Evolutionary conservation across 2,329 filamentous ascomycete species (phyloP).

Genomic region (Huntiella bhutanensis): DNA sequence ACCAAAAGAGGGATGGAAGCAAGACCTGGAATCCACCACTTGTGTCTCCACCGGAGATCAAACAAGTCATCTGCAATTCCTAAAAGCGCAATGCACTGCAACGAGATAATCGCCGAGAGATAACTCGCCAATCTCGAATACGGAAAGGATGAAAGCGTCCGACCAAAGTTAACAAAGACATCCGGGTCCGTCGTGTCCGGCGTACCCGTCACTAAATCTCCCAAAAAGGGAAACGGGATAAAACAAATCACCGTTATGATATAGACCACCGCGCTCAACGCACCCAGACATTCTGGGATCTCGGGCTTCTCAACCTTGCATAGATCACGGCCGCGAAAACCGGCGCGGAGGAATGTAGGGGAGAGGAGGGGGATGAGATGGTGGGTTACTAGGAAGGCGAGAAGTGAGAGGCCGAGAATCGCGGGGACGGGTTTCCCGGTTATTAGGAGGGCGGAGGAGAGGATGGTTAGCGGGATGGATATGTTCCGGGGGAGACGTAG

Average conservation of each 20-base stretch:
- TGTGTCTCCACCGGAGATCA: constrained; percentile 96
- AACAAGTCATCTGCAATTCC: constrained; percentile 92
- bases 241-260: constrained; percentile 77
- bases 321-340: constrained; percentile 78
- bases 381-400: constrained; percentile 68
- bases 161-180: constrained; percentile 53
- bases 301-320: constrained; percentile 50
- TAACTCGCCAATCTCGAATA: constrained; percentile 95
- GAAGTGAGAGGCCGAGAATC: constrained; percentile 66
- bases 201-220: constrained; percentile 81
- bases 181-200: constrained; percentile 23
- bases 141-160: constrained; percentile 78
- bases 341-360: constrained; percentile 69
- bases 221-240: constrained; percentile 94
- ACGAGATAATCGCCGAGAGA: constrained; percentile 78
- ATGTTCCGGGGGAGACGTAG: constrained; percentile 38
- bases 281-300: constrained; percentile 92
- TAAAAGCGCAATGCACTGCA: constrained; percentile 78
- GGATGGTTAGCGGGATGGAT: constrained; percentile 49
- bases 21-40: constrained; percentile 92
- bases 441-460: constrained; percentile 63
- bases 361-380: constrained; percentile 88
- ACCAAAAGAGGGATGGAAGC: constrained; percentile 84
- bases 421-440: constrained; percentile 68
- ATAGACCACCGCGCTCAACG: constrained; percentile 82